Base-by-base conservation (phyloP, 176 grass and related monocot species). In the Oropetium thomaeum region DNA sequence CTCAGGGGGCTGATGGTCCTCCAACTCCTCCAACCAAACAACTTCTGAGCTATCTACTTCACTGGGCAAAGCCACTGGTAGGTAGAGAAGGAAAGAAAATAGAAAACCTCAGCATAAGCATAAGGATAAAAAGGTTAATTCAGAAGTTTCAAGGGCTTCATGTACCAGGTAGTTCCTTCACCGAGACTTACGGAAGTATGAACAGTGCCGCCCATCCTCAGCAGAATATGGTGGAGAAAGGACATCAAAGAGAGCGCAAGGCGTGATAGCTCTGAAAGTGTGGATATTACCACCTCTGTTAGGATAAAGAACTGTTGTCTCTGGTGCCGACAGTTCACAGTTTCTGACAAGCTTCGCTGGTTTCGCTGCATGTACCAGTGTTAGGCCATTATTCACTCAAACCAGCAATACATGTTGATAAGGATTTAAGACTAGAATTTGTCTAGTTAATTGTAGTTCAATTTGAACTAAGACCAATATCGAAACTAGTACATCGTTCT, bases 231-330 rank as follows among this genome's bases (percentile, higher is more conserved):
- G 95, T 3, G 95, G 95, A 48, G 95, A 84, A 71, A 98, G 84
- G 73, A 98, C 86, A n/a, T 98, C 95, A 19, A 98, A 92, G 55
- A 98, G 91, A 53, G 95, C 95, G 75, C 91, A 98, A 72, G 86
- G 95, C 55, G 91, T 98, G 34, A 94, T 75, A 23, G 95, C 95
- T 84, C 81, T 94, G 79, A 98, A 98, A 82, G 79, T 94, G 78
- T 94, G 95, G 39, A 98, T 94, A 84, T 98, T 98, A 35, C 95
- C 95, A 13, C 95, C 95, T 53, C 58, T 86, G 40, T 83, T 85
- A 15, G 95, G 95, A 66, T 92, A 90, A n/a, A 98, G 86, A 81
- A 98, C 79, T 28, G 91, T 94, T 4, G 95, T 94, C 75, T 88
- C 88, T 30, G 95, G 91, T 19, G 95, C 81, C 17, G 76, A 76